Evolutionary conservation across 306 rosid species (phyloP).

Genomic region (Trichosanthes cucumerina): DNA sequence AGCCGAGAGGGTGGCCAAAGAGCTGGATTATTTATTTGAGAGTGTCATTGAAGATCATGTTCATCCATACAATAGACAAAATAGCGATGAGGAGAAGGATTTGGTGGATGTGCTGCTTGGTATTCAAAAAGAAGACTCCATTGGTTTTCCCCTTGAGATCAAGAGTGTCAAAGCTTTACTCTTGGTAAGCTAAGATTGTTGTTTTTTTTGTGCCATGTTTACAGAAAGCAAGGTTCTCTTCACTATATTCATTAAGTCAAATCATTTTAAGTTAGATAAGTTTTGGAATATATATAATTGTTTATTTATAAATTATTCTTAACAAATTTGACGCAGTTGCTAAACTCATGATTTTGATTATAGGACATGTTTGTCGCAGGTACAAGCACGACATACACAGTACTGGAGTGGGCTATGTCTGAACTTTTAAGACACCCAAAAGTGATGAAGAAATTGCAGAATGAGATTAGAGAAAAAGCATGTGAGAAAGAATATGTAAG

Average conservation of each 20-base stretch:
- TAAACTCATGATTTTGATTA: too few species aligned
- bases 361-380: constrained; percentile 43
- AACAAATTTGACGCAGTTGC: too few species aligned
- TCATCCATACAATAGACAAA: not conserved
- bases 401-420: constrained; percentile 42
- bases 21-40: constrained; percentile 34
- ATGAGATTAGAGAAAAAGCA: constrained; percentile 25
- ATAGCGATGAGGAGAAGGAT: constrained; percentile 7
- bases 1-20: constrained; percentile 26
- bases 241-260: too few species aligned
- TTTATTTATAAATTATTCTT: too few species aligned
- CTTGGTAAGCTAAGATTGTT: too few species aligned
- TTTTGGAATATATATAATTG: too few species aligned
- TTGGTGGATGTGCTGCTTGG: constrained; percentile 45
- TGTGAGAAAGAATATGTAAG: constrained; percentile 18
- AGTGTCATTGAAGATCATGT: constrained; percentile 36
- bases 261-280: too few species aligned
- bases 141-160: constrained; percentile 32
- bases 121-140: constrained; percentile 15
- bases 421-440: constrained; percentile 32
- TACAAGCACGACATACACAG: constrained; percentile 28
- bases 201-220: too few species aligned
- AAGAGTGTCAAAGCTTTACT: not conserved
- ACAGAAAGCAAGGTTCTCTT: too few species aligned
- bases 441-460: constrained; percentile 24